Conservation (phyloP, 2,329 filamentous ascomycete species). For the Sporothrix dimorphospora region DNA sequence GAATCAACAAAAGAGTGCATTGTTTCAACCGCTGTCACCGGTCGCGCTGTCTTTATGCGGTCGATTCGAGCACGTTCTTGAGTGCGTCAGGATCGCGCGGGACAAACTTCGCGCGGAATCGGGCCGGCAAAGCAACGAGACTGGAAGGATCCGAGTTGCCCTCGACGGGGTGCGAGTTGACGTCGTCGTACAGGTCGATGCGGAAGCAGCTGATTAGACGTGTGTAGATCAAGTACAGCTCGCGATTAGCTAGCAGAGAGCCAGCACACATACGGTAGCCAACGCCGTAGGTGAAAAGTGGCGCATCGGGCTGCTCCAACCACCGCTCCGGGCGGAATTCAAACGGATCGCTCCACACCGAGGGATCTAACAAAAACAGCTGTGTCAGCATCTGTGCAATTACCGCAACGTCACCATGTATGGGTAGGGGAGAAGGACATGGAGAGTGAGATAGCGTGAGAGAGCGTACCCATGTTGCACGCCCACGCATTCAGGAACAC, state of each 20-base stretch:
- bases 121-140: not conserved
- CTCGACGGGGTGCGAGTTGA: not conserved
- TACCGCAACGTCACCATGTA: not conserved
- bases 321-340: slow-evolving; percentile 71
- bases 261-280: slow-evolving; percentile 22
- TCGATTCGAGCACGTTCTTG: no score
- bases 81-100: not conserved
- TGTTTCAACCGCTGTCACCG: no score
- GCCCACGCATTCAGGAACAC: slow-evolving; percentile 64
- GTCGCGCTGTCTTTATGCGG: no score
- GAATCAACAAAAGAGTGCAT: no score
- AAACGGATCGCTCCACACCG: slow-evolving; percentile 65
- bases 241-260: slow-evolving; percentile 3
- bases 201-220: slow-evolving; percentile 8
- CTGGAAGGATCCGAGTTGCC: not conserved
- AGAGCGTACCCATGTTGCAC: slow-evolving; percentile 7
- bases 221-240: slow-evolving; percentile 8
- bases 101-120: not conserved
- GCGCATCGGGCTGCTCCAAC: slow-evolving; percentile 41
- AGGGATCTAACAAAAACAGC: slow-evolving; percentile 47
- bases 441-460: no score
- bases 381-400: not conserved
- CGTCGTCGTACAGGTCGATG: not conserved
- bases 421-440: not conserved
- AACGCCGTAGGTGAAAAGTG: slow-evolving; percentile 20